Evolutionary conservation across 352 stramenopile genomes (phyloP), one percentile per base, ranked within the genome.

Genomic region (Phytophthora sp.): DNA sequence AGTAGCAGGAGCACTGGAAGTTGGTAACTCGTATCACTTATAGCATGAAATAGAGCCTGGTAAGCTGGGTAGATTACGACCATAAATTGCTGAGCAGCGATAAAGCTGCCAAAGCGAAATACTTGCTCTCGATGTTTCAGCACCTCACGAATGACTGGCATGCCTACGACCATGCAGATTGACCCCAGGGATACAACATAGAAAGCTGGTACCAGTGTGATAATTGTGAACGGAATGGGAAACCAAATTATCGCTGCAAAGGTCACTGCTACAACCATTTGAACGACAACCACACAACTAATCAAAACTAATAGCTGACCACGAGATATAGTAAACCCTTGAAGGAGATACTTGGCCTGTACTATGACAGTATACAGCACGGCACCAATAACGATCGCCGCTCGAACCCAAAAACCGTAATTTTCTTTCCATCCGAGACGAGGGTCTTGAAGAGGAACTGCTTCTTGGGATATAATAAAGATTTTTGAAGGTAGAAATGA

Each of bases 351-450:
- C 13, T 63, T 65, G 13, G 57, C 63, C 30, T 73, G 59, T 1
- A 59, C 55, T 3, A 44, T 57, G 39, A 45, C 50, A 31, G 45
- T 61, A 21, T 58, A 59, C 9, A 64, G 36, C 31, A 63, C 65
- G 8, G 63, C 47, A 12, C 36, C 61, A 2, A 50, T 57, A 1
- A 73, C 47, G 12, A 74, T 9, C 5, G 54, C 58, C 12, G 58
- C 47, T 4, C 74, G 74, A 12, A 77, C 4, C 63, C 70, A 82
- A 18, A 73, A 69, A 0, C 46, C 63, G 31, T 61, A 82, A 33
- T 75, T 74, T 7, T 30, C 59, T 21, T 31, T 16, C 46, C 53
- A 66, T 1, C 57, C 57, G 31, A 50, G 47, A 11, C 23, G 42
- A 13, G 73, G 73, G 3, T 73, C 46, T 56, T 76, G 52, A 0